phyloP scores from a whole-genome alignment of 495 filamentous ascomycete genomes.

The Cudoniella acicularis region DNA sequence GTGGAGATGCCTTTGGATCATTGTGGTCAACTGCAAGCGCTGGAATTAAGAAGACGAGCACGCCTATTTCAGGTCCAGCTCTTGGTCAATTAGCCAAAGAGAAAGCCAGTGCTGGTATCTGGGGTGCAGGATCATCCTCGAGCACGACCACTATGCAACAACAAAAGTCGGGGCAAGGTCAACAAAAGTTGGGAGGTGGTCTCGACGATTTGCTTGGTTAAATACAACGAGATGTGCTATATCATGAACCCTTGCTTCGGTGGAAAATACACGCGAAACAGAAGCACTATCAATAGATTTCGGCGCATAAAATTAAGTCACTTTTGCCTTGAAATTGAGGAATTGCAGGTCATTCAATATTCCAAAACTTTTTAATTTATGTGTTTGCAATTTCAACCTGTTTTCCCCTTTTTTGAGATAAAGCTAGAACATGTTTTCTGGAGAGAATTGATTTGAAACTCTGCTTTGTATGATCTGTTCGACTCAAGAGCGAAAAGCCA shows the following conservation, averaged over 20 bases:
- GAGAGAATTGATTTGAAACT: too few species aligned
- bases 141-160: conserved; percentile 35
- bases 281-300: not conserved
- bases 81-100: conserved; percentile 93
- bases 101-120: conserved; percentile 90
- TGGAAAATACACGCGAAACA: not conserved
- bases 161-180: conserved; percentile 29
- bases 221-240: conserved; percentile 12
- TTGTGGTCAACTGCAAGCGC: conserved; percentile 77
- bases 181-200: conserved; percentile 36
- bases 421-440: too few species aligned
- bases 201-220: conserved; percentile 66
- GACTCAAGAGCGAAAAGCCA: too few species aligned
- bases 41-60: conserved; percentile 72
- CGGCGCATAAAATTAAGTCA: conserved; percentile 11
- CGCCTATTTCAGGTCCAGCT: conserved; percentile 58
- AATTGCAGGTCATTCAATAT: too few species aligned
- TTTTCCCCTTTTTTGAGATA: too few species aligned
- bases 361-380: too few species aligned
- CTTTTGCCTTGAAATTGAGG: not conserved
- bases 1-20: conserved; percentile 81
- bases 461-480: too few species aligned
- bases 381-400: too few species aligned
- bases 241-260: not conserved
- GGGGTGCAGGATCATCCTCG: conserved; percentile 64